Base-by-base conservation (phyloP, 768 basidiomycete species). In the Trametes punicea region DNA sequence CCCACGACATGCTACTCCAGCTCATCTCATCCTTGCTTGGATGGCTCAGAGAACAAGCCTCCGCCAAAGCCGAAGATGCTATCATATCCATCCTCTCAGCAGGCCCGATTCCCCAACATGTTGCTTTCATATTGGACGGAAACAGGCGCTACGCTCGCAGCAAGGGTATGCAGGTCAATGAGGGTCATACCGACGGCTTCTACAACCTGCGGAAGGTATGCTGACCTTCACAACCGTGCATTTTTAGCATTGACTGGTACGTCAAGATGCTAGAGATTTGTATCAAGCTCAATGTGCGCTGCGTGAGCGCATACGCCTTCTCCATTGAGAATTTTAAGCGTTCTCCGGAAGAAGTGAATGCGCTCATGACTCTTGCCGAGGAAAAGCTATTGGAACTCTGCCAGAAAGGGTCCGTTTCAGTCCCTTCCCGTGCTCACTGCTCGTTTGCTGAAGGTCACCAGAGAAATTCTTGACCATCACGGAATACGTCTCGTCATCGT, bases 101-200 rank as follows among this genome's bases (percentile, higher is more conserved):
- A 2, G 95, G 94, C 0, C 95, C 96, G 0, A 78, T 95, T 8
- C 97, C 97, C 0, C 71, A 75, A 39, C 97, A 99, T 74, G 81
- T 98, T 26, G 94, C 90, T 2, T 95, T 99, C 68, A 86, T 96
- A 25, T 95, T 99, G 93, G 97, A 99, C 67, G 97, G 97, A 3
- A 98, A 98, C 69, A 77, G 97, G 50, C 79, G 97, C 10, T 96
- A 90, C 67, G 95, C 97, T 1, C 77, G 91, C 69, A 72, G 75
- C 62, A 73, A 81, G 20, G 81, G 84, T 15, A 81, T 84, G 69
- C 69, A 76, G n/a, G 79, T 90, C 18, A 75, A 76, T 30, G 76
- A 93, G 59, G 96, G 97, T 2, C 96, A 99, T 69, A 74, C 77
- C 5, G 86, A 88, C 41, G 97, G 97, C 0, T 98, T 92, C 69